Base-by-base conservation (phyloP, 2,329 filamentous ascomycete species). In the Myriosclerotinia scirpicola region DNA sequence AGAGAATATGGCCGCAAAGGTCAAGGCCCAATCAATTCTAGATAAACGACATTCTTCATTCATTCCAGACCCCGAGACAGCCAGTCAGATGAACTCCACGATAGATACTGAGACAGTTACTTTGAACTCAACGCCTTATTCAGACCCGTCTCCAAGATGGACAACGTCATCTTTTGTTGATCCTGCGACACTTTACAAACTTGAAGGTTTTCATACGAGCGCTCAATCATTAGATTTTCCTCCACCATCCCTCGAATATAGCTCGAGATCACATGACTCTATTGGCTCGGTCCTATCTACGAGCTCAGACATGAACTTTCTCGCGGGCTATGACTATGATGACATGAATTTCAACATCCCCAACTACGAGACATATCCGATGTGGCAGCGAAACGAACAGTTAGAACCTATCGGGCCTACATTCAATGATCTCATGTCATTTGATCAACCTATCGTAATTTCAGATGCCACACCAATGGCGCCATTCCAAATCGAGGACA, bases 211-310 rank as follows among this genome's bases (percentile, higher is more conserved):
- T 5, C 62, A 59, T 17, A 65, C 62, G 4, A 65, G 62, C n/a
- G 42, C 42, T 20, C 62, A 65, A 17, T 65, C 62, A 12, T 50
- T 65, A 7, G 62, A 65, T 30, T 59, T 65, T 30, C 62, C 53
- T 8, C 50, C 62, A 34, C 62, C 62, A 9, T 65, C 62, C 7
- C 54, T 65, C 44, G 62, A 65, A 65, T 65, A 50, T 26, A 65
- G 62, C 40, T 65, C 62, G 17, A 59, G 62, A 56, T 65, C 62
- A 48, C 62, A 65, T 50, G 62, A 65, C 44, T 65, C 62, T 15
- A 65, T 65, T 30, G 53, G 62, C 8, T 65, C 62, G 8, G 53
- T 65, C 7, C 22, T 65, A 38, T 65, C 62, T 26, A 65, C 62
- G 14, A 58, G 30, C 15, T 59, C 62, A 17, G 62, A 59, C 36